Base-by-base conservation (phyloP, 306 rosid genomes). In the Bauhinia variegata region DNA sequence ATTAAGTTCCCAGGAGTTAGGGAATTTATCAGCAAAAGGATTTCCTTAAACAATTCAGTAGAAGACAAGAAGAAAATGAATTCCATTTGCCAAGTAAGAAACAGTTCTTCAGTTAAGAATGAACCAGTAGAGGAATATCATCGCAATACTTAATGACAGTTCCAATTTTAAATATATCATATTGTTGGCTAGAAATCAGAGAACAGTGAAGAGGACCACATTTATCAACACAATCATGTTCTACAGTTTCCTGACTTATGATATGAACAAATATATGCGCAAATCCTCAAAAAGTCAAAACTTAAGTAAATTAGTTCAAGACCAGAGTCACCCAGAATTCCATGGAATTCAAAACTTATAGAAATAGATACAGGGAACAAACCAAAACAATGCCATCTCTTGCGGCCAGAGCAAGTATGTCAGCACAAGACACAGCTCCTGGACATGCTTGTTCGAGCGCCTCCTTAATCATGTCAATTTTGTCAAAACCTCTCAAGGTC, bases 311-410 rank as follows among this genome's bases (percentile, higher is more conserved):
- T 43, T 59, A 4, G 8, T 15, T 44, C 23, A 36, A 23, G 5
- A 52, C 11, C 16, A 0, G 4, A 36, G 5, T 36, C 41, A 5
- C 6, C 6, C 3, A 8, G 41, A 53, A 53, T 32, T 72, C 11
- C 52, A 23, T 18, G 52, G 31, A 54, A 1, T 23, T 23, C 28
- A 23, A 23, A 23, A 23, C 28, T 23, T 23, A 8, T 56, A 48
- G 57, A 48, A 54, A 41, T 18, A 66, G n/a, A 54, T 56, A 32
- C 6, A 15, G n/a, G 14, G 56, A 68, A 81, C 80, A 69, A 55
- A 84, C 88, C 88, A 84, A 60, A 78, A 78, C 58, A 60, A 78
- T 30, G 17, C 79, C 73, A 71, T 84, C 88, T 72, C 88, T 80
- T 8, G 88, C 56, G 0, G 88, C 85, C 43, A 84, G 71, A 54